Base-by-base conservation (phyloP, 2,329 filamentous ascomycete species). In the Fusarium armeniacum region DNA sequence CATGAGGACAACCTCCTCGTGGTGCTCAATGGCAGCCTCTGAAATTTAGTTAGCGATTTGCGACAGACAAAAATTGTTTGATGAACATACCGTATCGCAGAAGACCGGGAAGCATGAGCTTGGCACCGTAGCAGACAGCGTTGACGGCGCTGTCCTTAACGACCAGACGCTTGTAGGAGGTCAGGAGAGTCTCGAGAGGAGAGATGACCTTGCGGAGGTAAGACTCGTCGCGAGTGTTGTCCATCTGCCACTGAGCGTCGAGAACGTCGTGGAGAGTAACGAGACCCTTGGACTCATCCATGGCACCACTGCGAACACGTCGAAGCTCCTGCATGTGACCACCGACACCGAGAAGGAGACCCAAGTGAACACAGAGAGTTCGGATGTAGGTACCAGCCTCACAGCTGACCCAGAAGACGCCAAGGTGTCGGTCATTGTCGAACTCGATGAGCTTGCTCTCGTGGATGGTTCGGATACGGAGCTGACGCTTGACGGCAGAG, bases 341-440 rank as follows among this genome's bases (percentile, higher is more conserved):
- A 74, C 95, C 95, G 62, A 97, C 94, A 79, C 95, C 88, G 47
- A 90, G 83, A 44, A 90, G 81, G 62, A 90, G 83, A 81, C 93
- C 93, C 73, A 99, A 82, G 83, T 98, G 96, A 44, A 98, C 95
- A 83, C 96, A 98, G 49, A 99, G 90, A 38, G 96, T 99, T 86
- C 96, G 93, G 80, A 99, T 98, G 82, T 99, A 99, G 70, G 96
- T 99, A 80, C 96, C 96, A 55, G 80, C 96, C 84, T 99, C 96
- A 83, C 96, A 99, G 83, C 93, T 97, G 75, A 98, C 96, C 95
- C 96, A 98, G 88, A 99, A 99, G 59, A 98, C 95, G 81, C 93
- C 96, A 38, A 99, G 88, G 81, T 98, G 94, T 76, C 96, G 91
- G 78, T 98, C 95, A 79, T 99, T 98, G 85, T 99, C 96, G 79